These are phyloP conservation scores for Vanilla planifolia DNA, from an alignment of 106 monocot species.

Conservation along the genomic window DNA sequence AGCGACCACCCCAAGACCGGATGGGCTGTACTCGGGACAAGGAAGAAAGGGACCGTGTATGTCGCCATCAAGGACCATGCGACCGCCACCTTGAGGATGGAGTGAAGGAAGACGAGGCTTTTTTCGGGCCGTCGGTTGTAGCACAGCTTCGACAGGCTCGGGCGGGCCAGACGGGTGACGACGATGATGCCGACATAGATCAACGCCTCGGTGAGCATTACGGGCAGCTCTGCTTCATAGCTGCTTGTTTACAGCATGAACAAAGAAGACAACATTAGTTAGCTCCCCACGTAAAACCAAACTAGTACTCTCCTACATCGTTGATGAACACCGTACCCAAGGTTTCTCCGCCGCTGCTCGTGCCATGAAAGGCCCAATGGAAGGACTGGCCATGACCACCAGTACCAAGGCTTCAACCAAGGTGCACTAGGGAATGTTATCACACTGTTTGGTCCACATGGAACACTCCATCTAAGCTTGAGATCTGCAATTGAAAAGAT, in stretches of 20 bases:
- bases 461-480: constrained; percentile 79
- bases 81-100: constrained; percentile 38
- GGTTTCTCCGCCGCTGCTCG: constrained; percentile 46
- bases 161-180: constrained; percentile 50
- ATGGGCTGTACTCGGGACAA: constrained; percentile 76
- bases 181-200: constrained; percentile 56
- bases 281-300: not conserved
- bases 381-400: constrained; percentile 94
- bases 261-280: not conserved
- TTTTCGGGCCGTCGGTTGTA: constrained; percentile 66
- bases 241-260: constrained; percentile 16
- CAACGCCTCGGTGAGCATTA: constrained; percentile 46
- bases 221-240: constrained; percentile 60
- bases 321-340: constrained; percentile 47
- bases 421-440: constrained; percentile 92
- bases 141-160: constrained; percentile 61
- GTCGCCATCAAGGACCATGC: constrained; percentile 57
- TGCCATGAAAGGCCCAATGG: constrained; percentile 87
- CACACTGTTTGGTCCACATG: constrained; percentile 93
- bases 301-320: no score
- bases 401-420: constrained; percentile 94
- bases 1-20: constrained; percentile 78
- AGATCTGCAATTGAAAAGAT: constrained; percentile 44
- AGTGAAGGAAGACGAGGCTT: constrained; percentile 36
- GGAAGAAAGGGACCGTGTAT: constrained; percentile 75